Evolutionary conservation across 345 rosid species (phyloP).

Genomic region (Geranium rotundifolium): DNA sequence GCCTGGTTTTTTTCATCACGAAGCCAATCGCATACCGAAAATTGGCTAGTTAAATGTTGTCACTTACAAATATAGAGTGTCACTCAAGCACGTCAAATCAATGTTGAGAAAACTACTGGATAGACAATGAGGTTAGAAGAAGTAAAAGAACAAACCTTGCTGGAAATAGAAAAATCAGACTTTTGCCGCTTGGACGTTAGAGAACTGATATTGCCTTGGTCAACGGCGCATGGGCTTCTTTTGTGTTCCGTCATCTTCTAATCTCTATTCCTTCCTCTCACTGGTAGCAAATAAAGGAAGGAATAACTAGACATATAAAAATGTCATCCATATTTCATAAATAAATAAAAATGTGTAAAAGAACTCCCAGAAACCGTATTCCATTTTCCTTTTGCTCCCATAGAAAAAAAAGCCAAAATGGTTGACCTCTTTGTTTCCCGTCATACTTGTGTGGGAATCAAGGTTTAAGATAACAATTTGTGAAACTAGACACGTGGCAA

Average conservation of each 20-base stretch:
- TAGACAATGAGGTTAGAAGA: background rate
- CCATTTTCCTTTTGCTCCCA: background rate
- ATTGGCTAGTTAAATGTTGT: too few relatives aligned
- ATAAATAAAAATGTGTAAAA: too few relatives aligned
- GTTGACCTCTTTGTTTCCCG: background rate
- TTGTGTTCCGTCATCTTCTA: conserved; percentile 73
- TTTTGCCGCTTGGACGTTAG: conserved; percentile 66
- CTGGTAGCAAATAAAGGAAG: conserved; percentile 12
- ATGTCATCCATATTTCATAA: too few relatives aligned
- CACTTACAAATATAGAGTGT: background rate
- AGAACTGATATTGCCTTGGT: conserved; percentile 38
- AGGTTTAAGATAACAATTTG: too few relatives aligned
- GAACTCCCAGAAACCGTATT: too few relatives aligned
- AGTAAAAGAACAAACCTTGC: conserved; percentile 42
- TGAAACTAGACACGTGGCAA: too few relatives aligned
- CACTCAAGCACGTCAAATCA: background rate
- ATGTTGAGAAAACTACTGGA: too few relatives aligned
- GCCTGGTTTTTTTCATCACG: too few relatives aligned
- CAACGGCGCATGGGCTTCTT: conserved; percentile 56
- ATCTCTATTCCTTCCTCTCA: conserved; percentile 28
- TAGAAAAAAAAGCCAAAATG: background rate
- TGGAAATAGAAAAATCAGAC: conserved; percentile 51
- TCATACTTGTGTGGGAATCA: too few relatives aligned
- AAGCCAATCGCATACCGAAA: too few relatives aligned
- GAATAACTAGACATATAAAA: background rate